Percentiles rank a stretch among this genome's conserved stretches.
Evolutionary conservation across 805 yeast species (phyloP).

Genomic region (Saturnispora dispora): DNA sequence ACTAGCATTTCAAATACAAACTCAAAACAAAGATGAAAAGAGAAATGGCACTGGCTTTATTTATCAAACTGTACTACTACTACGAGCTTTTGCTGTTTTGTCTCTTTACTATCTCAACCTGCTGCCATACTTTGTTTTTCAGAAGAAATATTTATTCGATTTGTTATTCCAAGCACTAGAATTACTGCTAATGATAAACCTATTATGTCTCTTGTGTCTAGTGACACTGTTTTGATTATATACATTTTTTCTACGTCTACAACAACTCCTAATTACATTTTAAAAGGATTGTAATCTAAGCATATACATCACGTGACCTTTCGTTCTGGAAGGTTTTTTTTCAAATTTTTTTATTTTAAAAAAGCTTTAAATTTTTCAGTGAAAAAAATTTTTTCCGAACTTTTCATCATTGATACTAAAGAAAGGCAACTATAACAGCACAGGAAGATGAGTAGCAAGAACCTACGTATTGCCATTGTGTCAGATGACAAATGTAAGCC

Average conservation of each 20-base stretch:
- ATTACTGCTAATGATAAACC: not conserved
- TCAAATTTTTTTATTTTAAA: not conserved
- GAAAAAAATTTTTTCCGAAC: not conserved
- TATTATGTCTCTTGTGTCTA: not conserved
- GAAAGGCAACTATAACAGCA: not conserved
- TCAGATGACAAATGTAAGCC: slow-evolving; percentile 94
- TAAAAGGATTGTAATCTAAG: too few species aligned
- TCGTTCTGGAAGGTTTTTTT: too few species aligned
- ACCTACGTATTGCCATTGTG: slow-evolving; percentile 91
- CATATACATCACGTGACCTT: not conserved
- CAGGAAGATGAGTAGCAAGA: slow-evolving; percentile 27
- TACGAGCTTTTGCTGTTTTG: not conserved
- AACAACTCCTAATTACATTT: not conserved
- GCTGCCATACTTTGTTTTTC: not conserved
- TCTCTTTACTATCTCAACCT: too few species aligned
- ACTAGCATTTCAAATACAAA: too few species aligned
- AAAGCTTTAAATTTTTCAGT: not conserved
- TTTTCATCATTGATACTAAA: not conserved
- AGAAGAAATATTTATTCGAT: not conserved
- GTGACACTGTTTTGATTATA: not conserved
- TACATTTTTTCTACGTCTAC: not conserved
- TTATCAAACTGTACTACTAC: not conserved
- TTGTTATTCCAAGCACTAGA: not conserved
- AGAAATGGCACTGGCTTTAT: too few species aligned
- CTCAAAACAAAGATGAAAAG: too few species aligned